Evolutionary conservation across 805 yeast genomes (phyloP), one percentile per base, ranked within the genome.

Genomic region (Starmera pachycereana): DNA sequence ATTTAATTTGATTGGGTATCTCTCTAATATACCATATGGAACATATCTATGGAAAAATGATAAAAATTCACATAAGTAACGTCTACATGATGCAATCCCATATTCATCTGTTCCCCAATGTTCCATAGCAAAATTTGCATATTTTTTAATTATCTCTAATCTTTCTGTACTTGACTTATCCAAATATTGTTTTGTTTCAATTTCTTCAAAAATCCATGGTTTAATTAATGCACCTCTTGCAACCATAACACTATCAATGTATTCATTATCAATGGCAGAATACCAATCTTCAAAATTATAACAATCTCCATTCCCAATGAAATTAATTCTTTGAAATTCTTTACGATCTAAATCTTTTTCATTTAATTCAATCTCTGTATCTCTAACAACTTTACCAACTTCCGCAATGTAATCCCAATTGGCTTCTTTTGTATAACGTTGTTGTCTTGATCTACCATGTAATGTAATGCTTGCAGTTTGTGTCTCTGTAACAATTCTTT

Each of bases 91-190:
- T 43, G 85, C 81, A 41, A 92, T 74, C 33, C 99, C 99, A 59
- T 81, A 90, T 52, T 86, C 96, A 56, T 92, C 99, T 0, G 95
- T 72, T 6, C 99, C 98, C 97, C 98, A 92, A 61, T 92, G 97
- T 50, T 87, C 87, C 49, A 92, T 69, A 0, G 98, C 97, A 57
- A 66, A 84, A 40, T 78, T 64, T 4, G 95, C 77, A 57, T 78
- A 92, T 38, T 70, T 72, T 46, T 69, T 67, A 52, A 90, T 60
- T 34, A 81, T 74, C 31, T 80, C 94, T 41, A 92, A 72, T 60
- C 99, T 75, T 62, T 92, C 97, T 16, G 81, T 68, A n/a, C 96
- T 80, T 2, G 86, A 69, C 64, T 90, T 92, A 60, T 92, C 99
- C 46, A 92, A 62, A 58, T 87, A 79, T 61, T 92, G 97, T 52